Evolutionary conservation across 345 rosid species (phyloP).

Genomic region (Abelmoschus esculentus): DNA sequence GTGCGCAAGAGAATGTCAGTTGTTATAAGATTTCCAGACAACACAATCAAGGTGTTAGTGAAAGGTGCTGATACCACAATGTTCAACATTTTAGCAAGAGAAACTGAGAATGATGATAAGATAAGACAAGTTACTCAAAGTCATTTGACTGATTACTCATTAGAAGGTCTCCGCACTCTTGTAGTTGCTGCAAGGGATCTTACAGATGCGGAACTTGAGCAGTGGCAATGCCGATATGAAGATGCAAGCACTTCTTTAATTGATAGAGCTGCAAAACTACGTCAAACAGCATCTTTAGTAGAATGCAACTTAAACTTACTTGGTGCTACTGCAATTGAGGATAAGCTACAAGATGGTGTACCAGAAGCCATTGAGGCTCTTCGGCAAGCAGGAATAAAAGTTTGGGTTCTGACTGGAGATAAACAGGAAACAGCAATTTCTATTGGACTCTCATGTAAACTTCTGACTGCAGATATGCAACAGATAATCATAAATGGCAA

Average conservation of each 20-base stretch:
- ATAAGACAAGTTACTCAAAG: constrained; percentile 33
- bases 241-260: constrained; percentile 68
- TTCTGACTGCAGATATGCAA: constrained; percentile 57
- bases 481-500: constrained; percentile 59
- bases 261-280: constrained; percentile 56
- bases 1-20: constrained; percentile 82
- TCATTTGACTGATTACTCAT: constrained; percentile 58
- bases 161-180: constrained; percentile 59
- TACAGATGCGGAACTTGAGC: constrained; percentile 53
- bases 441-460: constrained; percentile 70
- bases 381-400: constrained; percentile 69
- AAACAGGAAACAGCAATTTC: constrained; percentile 82
- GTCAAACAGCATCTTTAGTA: constrained; percentile 58
- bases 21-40: constrained; percentile 64
- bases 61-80: constrained; percentile 75
- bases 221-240: constrained; percentile 55
- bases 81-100: constrained; percentile 40
- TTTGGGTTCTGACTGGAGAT: constrained; percentile 84
- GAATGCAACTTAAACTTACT: constrained; percentile 55
- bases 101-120: constrained; percentile 25
- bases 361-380: constrained; percentile 78
- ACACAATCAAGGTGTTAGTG: constrained; percentile 58
- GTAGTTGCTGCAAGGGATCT: constrained; percentile 69
- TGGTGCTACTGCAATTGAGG: constrained; percentile 74
- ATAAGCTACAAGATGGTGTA: constrained; percentile 67